Percentiles rank a stretch among this genome's conserved stretches.
Evolutionary conservation across 2,329 filamentous ascomycete species (phyloP).

Genomic region (Colletotrichum agaves): DNA sequence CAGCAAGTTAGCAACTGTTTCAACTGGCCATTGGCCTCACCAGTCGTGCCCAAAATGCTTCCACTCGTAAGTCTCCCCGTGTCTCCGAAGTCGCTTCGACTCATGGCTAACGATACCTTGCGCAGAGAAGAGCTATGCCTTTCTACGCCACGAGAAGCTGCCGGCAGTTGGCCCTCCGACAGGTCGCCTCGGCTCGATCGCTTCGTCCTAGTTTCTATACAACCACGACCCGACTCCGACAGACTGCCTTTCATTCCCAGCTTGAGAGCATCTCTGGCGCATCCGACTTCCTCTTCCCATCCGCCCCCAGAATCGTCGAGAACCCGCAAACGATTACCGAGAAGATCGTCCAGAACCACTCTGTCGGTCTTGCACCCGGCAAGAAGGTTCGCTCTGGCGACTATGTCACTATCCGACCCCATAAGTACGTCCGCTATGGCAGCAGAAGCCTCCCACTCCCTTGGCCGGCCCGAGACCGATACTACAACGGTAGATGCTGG

Average conservation of each 20-base stretch:
- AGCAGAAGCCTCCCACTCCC: no score
- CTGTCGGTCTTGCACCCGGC: constrained; percentile 77
- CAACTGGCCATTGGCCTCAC: constrained; percentile 12
- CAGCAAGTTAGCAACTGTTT: neutral
- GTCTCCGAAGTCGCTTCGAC: neutral
- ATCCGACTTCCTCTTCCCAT: constrained; percentile 64
- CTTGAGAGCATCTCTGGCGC: constrained; percentile 63
- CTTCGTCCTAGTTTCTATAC: constrained; percentile 23
- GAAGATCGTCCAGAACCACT: constrained; percentile 88
- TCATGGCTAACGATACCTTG: neutral
- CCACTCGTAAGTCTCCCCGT: constrained; percentile 26
- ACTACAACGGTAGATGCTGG: no score
- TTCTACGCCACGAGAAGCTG: constrained; percentile 42
- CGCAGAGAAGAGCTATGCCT: constrained; percentile 45
- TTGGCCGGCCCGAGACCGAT: no score
- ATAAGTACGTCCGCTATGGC: constrained; percentile 49
- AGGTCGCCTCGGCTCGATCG: constrained; percentile 18
- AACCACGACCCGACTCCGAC: constrained; percentile 43
- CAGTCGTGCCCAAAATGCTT: constrained; percentile 13
- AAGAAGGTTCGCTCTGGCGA: constrained; percentile 84
- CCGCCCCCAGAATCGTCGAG: constrained; percentile 47
- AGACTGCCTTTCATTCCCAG: constrained; percentile 72
- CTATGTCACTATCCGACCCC: constrained; percentile 79
- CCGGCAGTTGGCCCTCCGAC: constrained; percentile 62
- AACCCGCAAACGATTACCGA: constrained; percentile 85